Percentiles rank a stretch among this genome's conserved stretches.
Conservation (phyloP, 352 stramenopile genomes). For the Pythium apleroticum region DNA sequence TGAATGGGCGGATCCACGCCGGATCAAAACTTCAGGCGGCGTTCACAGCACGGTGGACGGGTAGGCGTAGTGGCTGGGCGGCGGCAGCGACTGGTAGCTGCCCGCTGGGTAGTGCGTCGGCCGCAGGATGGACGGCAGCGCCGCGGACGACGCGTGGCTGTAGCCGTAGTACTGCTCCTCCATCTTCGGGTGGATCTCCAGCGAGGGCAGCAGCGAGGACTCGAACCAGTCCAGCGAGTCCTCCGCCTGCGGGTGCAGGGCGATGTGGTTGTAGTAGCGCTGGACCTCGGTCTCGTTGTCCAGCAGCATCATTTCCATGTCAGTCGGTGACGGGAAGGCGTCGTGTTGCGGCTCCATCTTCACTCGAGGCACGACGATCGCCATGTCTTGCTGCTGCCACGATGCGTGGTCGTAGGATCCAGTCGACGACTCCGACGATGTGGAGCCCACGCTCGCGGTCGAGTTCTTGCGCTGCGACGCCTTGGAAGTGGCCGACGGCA, state of each 20-base stretch:
- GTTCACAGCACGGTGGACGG: conserved; percentile 8
- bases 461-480: conserved; percentile 7
- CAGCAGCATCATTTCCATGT: conserved; percentile 47
- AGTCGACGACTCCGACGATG: not conserved
- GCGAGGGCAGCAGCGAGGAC: conserved; percentile 47
- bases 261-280: conserved; percentile 15
- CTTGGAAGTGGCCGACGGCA: conserved; percentile 18
- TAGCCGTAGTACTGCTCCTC: conserved; percentile 21
- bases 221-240: conserved; percentile 76
- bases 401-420: conserved; percentile 10
- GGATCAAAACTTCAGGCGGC: conserved; percentile 6
- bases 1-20: not conserved
- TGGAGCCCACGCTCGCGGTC: not conserved
- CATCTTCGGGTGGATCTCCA: conserved; percentile 25
- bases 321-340: conserved; percentile 35
- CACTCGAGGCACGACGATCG: conserved; percentile 29
- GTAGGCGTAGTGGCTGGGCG: conserved; percentile 20
- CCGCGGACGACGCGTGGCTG: not conserved
- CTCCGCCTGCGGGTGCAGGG: conserved; percentile 11
- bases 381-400: conserved; percentile 29
- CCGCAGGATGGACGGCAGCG: conserved; percentile 13
- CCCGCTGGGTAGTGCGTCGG: conserved; percentile 5
- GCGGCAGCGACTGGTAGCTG: conserved; percentile 25
- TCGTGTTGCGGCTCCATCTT: conserved; percentile 25
- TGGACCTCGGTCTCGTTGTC: conserved; percentile 31